phyloP scores from a whole-genome alignment of 129 eudicot species.

The Artemisia annua region DNA sequence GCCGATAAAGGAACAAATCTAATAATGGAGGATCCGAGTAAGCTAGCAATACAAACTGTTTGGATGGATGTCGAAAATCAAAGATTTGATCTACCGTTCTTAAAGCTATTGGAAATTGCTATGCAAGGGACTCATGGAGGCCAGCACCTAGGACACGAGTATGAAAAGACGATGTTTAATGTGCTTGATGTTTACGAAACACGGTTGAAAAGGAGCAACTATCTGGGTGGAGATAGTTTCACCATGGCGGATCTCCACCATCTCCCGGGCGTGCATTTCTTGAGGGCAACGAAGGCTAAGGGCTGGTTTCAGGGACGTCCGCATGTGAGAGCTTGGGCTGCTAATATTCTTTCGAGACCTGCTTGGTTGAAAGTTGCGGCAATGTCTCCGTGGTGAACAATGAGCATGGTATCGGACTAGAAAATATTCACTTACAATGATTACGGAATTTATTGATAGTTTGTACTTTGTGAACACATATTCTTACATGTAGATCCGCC shows the following conservation, averaged over 20 bases:
- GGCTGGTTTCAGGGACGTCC: conserved; percentile 47
- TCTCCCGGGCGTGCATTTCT: conserved; percentile 33
- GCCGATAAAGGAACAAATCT: conserved; percentile 49
- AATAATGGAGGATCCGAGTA: conserved; percentile 30
- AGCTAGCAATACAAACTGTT: conserved; percentile 35
- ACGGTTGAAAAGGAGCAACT: conserved; percentile 39
- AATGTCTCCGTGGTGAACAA: conserved; percentile 9
- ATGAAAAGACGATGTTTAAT: conserved; percentile 31
- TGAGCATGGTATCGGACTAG: not conserved
- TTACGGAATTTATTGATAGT: too few relatives aligned
- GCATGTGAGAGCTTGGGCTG: conserved; percentile 56
- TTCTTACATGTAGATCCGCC: too few relatives aligned
- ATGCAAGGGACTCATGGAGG: conserved; percentile 14
- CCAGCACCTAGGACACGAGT: conserved; percentile 2
- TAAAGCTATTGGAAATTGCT: conserved; percentile 25
- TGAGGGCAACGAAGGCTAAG: conserved; percentile 42
- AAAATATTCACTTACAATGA: too few relatives aligned
- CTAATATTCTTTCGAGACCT: conserved; percentile 51
- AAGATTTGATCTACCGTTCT: conserved; percentile 28
- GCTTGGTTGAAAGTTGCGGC: conserved; percentile 54
- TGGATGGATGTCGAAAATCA: conserved; percentile 38
- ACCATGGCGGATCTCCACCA: conserved; percentile 57
- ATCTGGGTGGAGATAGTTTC: conserved; percentile 50
- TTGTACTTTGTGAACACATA: not conserved
- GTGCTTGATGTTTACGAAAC: conserved; percentile 55